These are phyloP conservation scores for Cephaloascus fragrans DNA, from an alignment of 805 yeast species.

Conservation along the genomic window DNA sequence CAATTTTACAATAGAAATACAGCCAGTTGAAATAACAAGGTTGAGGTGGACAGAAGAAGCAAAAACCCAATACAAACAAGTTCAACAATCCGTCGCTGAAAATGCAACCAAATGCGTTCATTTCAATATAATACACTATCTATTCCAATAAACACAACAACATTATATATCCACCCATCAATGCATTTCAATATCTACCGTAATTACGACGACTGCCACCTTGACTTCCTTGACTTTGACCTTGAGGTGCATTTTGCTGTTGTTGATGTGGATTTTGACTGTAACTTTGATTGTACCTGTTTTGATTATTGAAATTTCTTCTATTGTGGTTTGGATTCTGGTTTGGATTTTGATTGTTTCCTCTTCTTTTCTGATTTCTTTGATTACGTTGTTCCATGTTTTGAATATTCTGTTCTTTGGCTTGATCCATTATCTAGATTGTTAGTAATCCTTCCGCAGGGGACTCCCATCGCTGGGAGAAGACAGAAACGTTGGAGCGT, in stretches of 20 bases:
- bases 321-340: slow-evolving; percentile 13
- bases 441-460: slow-evolving; percentile 2
- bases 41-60: too few species aligned
- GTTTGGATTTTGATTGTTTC: slow-evolving; percentile 21
- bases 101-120: background rate
- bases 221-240: slow-evolving; percentile 1
- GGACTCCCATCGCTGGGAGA: background rate
- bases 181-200: slow-evolving; percentile 1
- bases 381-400: slow-evolving; percentile 39
- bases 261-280: slow-evolving; percentile 2
- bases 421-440: slow-evolving; percentile 51
- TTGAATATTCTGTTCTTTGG: slow-evolving; percentile 53
- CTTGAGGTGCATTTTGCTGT: slow-evolving; percentile 1
- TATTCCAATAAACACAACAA: slow-evolving; percentile 1
- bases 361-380: slow-evolving; percentile 33
- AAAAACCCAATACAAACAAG: too few species aligned
- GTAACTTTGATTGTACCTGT: slow-evolving; percentile 5
- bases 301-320: slow-evolving; percentile 15
- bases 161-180: background rate
- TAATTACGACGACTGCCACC: background rate
- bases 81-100: background rate
- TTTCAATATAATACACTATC: slow-evolving; percentile 3
- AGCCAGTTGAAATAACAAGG: too few species aligned
- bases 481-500: background rate
- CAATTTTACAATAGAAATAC: too few species aligned